Evolutionary conservation across 805 yeast species (phyloP), one percentile per base, ranked within the genome.

Genomic region (Metschnikowia peoriensis): DNA sequence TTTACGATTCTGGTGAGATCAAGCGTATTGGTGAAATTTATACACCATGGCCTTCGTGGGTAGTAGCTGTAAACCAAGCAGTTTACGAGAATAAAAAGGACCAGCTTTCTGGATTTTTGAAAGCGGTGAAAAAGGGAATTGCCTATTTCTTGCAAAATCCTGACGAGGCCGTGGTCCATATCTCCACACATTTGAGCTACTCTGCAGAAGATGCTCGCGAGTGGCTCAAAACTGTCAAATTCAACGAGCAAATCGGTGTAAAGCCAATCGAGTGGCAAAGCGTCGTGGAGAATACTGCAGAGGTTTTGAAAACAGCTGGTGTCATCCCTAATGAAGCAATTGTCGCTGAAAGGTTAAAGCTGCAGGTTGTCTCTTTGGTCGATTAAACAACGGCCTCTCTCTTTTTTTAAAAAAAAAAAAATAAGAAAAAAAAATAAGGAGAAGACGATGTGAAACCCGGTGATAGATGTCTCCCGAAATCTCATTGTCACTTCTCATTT

Each of bases 1-100:
- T 88, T 72, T 89, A 88, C 67, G 97, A 89, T 63, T 78, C 72
- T 50, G 79, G 82, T 17, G 97, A 90, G 61, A 85, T 92, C 70
- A 89, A 87, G 70, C 75, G 81, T 59, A 84, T 91, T 54, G 97
- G 96, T 14, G 89, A 88, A 58, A 90, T 91, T 52, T 88, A 87
- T 70, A 91, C 97, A 0, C 97, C 97, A 16, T 91, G 97, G 97
- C 93, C 97, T 10, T 88, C 96, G 1, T 91, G 97, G 97, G 92
- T 89, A 14, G 77, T 90, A 46, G 82, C 83, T 17, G 83, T 83
- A 6, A 68, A 77, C 49, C 63, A 71, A 14, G 72, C 70, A n/a
- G 59, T 78, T 6, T 59, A 76, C 37, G 67, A 65, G 7, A 29
- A 56, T 6, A 60, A 63, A n/a, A 59, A 64, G 16, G 58, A 60